Base-by-base conservation (phyloP, 306 rosid genomes). In the Adenanthera pavonina region DNA sequence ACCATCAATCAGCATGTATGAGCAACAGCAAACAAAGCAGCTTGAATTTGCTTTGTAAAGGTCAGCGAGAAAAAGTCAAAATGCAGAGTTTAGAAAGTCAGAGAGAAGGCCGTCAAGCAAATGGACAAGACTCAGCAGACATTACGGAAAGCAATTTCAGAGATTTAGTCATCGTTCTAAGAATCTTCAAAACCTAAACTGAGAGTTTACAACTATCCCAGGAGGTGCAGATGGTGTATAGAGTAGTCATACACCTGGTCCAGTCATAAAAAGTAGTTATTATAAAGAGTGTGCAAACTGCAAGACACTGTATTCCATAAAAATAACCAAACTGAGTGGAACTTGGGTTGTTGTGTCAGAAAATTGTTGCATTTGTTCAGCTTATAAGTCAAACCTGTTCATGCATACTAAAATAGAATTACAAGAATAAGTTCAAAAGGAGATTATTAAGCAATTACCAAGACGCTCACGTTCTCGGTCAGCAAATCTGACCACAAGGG, bases 401-500 rank as follows among this genome's bases (percentile, higher is more conserved):
- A 71, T 72, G 49, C 60, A 34, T 8, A 57, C 70, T 16, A 71
- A 48, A 81, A 30, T 34, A 16, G 66, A 52, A 34, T 34, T 77
- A 69, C 46, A 75, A 52, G 35, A 70, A 69, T 40, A 59, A 40
- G 64, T 52, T 75, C 81, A 80, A 41, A 67, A 68, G 49, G 36
- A 16, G 19, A 79, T 33, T 17, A 67, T 76, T 54, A 68, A 77
- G 72, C 60, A 86, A 72, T 85, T 90, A 89, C 97, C 92, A 30
- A 82, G 88, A 10, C 91, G 97, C 68, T 90, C 95, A 76, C 36
- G 89, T 62, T 88, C 88, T 47, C 92, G 75, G 48, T 90, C 96
- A 30, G 99, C 97, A 88, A 76, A 93, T 89, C 76, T 93, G 80
- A 95, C 99, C 44, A 87, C 81, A 79, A 95, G 74, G 12, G 97